These are phyloP conservation scores for Physcia stellaris DNA, from an alignment of 495 filamentous ascomycete genomes.

Conservation along the genomic window DNA sequence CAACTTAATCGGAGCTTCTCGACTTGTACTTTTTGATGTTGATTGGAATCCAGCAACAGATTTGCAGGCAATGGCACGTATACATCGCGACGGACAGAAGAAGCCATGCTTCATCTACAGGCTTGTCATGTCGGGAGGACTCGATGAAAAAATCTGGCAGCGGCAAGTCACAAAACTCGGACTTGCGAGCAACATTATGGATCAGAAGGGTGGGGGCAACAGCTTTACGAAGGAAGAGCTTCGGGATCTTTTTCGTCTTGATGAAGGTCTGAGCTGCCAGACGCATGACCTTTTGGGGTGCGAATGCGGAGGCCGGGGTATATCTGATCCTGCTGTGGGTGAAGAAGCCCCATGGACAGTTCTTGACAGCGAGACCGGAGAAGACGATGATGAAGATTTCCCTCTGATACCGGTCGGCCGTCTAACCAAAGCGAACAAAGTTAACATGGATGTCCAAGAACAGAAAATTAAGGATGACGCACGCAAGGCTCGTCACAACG, in stretches of 20 bases:
- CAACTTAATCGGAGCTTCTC: slow-evolving; percentile 65
- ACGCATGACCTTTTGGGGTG: slow-evolving; percentile 65
- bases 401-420: too few species aligned
- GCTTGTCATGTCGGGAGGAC: slow-evolving; percentile 53
- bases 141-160: slow-evolving; percentile 80
- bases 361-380: slow-evolving; percentile 18
- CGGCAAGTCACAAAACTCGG: slow-evolving; percentile 67
- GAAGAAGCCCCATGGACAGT: slow-evolving; percentile 20
- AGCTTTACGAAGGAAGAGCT: slow-evolving; percentile 57
- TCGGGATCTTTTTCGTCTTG: slow-evolving; percentile 56
- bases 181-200: slow-evolving; percentile 53
- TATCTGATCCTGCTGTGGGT: slow-evolving; percentile 15
- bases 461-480: slow-evolving; percentile 21
- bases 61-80: slow-evolving; percentile 73
- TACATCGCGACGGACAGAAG: slow-evolving; percentile 70
- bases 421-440: slow-evolving; percentile 42
- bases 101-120: slow-evolving; percentile 59
- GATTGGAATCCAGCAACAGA: slow-evolving; percentile 81
- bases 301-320: slow-evolving; percentile 46
- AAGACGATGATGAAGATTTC: slow-evolving; percentile 30
- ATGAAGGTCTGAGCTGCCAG: slow-evolving; percentile 42
- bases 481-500: slow-evolving; percentile 6
- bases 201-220: slow-evolving; percentile 41
- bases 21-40: slow-evolving; percentile 65
- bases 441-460: slow-evolving; percentile 50